Percentiles rank a stretch among this genome's conserved stretches.
These are phyloP conservation scores for Cubamyces lactineus DNA, from an alignment of 768 basidiomycete genomes.

Conservation along the genomic window DNA sequence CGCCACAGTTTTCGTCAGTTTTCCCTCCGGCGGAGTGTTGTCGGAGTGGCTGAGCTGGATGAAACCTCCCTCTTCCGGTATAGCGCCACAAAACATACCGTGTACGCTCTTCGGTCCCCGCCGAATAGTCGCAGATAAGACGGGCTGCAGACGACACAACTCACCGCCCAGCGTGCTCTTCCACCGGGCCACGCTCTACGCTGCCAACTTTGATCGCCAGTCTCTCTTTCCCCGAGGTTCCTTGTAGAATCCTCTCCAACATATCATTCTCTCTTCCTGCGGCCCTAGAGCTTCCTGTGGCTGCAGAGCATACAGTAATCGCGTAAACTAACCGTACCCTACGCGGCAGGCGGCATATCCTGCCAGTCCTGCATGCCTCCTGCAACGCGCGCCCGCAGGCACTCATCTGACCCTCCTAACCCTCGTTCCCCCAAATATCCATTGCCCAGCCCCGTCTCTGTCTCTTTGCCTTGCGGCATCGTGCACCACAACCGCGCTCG, in stretches of 20 bases:
- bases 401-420: constrained; percentile 13
- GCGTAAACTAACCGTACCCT: no score
- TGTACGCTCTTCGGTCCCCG: background rate
- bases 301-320: background rate
- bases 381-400: background rate
- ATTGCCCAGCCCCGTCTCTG: constrained; percentile 9
- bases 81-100: background rate
- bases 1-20: constrained; percentile 8
- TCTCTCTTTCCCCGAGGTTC: constrained; percentile 1
- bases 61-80: constrained; percentile 18
- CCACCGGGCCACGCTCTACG: constrained; percentile 1
- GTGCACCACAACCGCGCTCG: background rate
- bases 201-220: constrained; percentile 15
- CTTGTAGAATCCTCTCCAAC: constrained; percentile 3
- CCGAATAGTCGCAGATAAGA: constrained; percentile 15
- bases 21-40: constrained; percentile 9
- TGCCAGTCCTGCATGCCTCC: background rate
- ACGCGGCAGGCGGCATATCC: background rate
- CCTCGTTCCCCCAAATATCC: background rate
- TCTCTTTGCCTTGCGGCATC: constrained; percentile 11
- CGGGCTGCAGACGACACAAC: background rate
- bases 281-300: background rate
- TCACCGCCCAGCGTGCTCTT: background rate
- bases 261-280: background rate
- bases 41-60: constrained; percentile 13